A percentile compares a stretch with the other conserved stretches of the same genome.
phyloP scores from a whole-genome alignment of 139 green algal genomes.

The Pseudopediastrum boryanum region DNA sequence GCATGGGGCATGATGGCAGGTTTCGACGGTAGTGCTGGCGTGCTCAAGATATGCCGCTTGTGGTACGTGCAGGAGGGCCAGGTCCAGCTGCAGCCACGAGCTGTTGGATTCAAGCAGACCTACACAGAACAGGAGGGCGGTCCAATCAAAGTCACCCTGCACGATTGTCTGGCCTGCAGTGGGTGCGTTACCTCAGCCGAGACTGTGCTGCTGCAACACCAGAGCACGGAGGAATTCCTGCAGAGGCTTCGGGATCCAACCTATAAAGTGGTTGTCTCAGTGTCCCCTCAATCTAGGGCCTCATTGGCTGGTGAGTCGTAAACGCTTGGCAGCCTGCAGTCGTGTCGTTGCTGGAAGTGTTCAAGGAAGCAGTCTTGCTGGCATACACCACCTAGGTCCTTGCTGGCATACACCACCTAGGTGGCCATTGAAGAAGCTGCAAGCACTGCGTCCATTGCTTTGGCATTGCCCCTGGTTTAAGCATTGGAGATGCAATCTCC shows the following conservation, averaged over 20 bases:
- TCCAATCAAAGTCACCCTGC: conserved; percentile 89
- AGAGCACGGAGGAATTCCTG: conserved; percentile 83
- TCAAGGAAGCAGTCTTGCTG: no score
- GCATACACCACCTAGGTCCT: no score
- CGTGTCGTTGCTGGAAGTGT: no score
- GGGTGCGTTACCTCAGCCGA: conserved; percentile 97
- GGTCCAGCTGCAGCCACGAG: conserved; percentile 13
- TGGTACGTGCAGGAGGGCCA: neutral
- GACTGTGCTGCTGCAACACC: conserved; percentile 94
- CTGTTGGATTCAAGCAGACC: conserved; percentile 35
- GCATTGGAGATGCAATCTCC: no score
- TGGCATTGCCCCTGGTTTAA: no score
- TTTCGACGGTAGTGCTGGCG: no score
- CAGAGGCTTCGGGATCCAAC: conserved; percentile 44
- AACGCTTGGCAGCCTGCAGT: no score
- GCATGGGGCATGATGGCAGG: no score
- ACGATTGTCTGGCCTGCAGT: conserved; percentile 97
- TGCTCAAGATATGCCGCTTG: no score
- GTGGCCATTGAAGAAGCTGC: no score
- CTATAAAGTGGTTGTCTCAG: conserved; percentile 78
- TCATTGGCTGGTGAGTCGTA: conserved; percentile 66
- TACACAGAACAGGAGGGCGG: conserved; percentile 24
- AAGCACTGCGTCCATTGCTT: no score
- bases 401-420: no score
- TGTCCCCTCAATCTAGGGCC: conserved; percentile 83